phyloP scores from a whole-genome alignment of 768 basidiomycete species.

The Phaffia australis region DNA sequence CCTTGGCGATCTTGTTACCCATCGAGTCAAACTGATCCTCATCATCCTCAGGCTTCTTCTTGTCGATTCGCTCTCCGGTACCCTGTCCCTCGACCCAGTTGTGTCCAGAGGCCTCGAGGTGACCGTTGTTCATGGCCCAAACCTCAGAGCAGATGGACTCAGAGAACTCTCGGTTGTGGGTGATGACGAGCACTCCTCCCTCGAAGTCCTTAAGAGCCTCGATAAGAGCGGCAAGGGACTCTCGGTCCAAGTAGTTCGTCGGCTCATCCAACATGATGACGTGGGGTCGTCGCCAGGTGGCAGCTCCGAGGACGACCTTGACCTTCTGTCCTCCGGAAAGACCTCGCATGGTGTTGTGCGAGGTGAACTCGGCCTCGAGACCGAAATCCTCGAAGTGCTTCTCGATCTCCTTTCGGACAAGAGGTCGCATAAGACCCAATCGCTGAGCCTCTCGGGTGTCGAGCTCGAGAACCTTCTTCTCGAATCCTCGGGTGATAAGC shows the following conservation, averaged over 20 bases:
- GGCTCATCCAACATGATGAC: slow-evolving; percentile 46
- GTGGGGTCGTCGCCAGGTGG: slow-evolving; percentile 95
- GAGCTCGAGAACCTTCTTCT: slow-evolving; percentile 98
- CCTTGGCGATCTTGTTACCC: slow-evolving; percentile 46
- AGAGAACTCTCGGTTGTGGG: slow-evolving; percentile 90
- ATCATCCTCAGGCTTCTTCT: slow-evolving; percentile 60
- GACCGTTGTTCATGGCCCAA: slow-evolving; percentile 98
- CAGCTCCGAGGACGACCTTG: slow-evolving; percentile 96
- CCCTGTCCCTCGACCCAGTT: slow-evolving; percentile 99
- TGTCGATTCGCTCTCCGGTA: slow-evolving; percentile 85
- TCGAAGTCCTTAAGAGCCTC: slow-evolving; percentile 95
- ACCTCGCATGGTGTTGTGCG: slow-evolving; percentile 98
- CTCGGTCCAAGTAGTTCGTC: slow-evolving; percentile 94
- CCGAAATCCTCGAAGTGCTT: slow-evolving; percentile 80
- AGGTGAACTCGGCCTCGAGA: slow-evolving; percentile 97
- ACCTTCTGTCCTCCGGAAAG: slow-evolving; percentile 98
- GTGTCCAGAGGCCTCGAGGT: slow-evolving; percentile 90
- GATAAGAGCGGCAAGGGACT: slow-evolving; percentile 97
- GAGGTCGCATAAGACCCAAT: slow-evolving; percentile 83
- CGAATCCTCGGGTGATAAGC: slow-evolving; percentile 93
- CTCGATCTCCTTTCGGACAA: slow-evolving; percentile 97
- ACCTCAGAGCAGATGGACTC: slow-evolving; percentile 96
- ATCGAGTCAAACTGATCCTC: slow-evolving; percentile 90
- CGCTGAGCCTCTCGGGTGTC: slow-evolving; percentile 96
- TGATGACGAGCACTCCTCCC: slow-evolving; percentile 95